Percentiles rank a stretch among this genome's conserved stretches.
These are phyloP conservation scores for Zygnema circumcarinatum DNA, from an alignment of 139 green algal genomes.

Conservation along the genomic window DNA sequence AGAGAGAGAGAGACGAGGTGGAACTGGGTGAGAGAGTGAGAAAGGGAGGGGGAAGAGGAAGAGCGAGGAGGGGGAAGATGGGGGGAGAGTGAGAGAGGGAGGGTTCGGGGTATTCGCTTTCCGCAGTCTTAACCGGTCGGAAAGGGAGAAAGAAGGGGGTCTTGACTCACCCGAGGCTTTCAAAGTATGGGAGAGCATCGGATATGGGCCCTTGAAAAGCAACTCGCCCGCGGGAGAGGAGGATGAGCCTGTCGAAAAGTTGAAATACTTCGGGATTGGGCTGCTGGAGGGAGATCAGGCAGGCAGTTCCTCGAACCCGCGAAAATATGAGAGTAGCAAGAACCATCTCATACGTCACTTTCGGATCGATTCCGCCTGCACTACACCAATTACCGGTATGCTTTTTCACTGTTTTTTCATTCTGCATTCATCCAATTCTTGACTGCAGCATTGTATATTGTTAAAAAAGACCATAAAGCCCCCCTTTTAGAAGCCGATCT, in stretches of 20 bases:
- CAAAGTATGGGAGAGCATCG: slow-evolving; percentile 47
- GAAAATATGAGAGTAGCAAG: slow-evolving; percentile 36
- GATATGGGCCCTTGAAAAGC: slow-evolving; percentile 33
- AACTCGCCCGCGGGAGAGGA: slow-evolving; percentile 59
- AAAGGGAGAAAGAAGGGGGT: too few species aligned
- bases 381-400: too few species aligned
- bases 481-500: too few species aligned
- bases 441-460: too few species aligned
- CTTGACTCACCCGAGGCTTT: slow-evolving; percentile 48
- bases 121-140: too few species aligned
- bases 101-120: too few species aligned
- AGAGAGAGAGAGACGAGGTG: slow-evolving; percentile 38
- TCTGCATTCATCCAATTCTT: too few species aligned
- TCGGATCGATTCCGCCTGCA: too few species aligned
- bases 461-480: too few species aligned
- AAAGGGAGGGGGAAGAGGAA: slow-evolving; percentile 19
- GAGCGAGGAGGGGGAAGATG: too few species aligned
- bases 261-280: slow-evolving; percentile 77
- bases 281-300: slow-evolving; percentile 82
- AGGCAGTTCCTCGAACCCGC: slow-evolving; percentile 8
- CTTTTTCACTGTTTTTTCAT: too few species aligned
- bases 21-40: slow-evolving; percentile 36
- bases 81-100: too few species aligned
- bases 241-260: slow-evolving; percentile 77
- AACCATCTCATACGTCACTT: slow-evolving; percentile 76